Conservation (phyloP, 169 alveolate genomes). For the Babesia bovis region DNA sequence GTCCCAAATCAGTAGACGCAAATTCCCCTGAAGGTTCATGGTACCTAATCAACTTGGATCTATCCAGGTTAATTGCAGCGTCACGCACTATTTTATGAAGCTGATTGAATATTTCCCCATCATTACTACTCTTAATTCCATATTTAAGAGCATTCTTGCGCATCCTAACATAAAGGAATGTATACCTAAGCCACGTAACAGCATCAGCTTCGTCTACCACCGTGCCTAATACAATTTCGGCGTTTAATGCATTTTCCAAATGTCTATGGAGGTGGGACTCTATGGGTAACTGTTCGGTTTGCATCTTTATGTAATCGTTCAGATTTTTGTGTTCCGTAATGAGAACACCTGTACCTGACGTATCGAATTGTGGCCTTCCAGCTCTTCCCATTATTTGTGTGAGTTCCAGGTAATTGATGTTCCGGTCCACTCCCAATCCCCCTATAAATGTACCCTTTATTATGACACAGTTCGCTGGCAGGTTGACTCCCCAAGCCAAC, state of each 20-base stretch:
- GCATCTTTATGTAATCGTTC: constrained; percentile 69
- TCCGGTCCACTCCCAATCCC: constrained; percentile 95
- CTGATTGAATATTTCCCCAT: constrained; percentile 50
- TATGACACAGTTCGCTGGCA: constrained; percentile 99
- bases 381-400: constrained; percentile 99
- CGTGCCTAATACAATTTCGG: constrained; percentile 95
- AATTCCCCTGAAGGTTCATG: constrained; percentile 68
- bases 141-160: constrained; percentile 84
- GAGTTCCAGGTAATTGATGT: constrained; percentile 95
- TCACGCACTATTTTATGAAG: constrained; percentile 63
- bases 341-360: constrained; percentile 89
- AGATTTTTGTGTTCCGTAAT: constrained; percentile 75
- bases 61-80: constrained; percentile 70
- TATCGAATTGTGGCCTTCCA: constrained; percentile 99
- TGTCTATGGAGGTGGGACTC: constrained; percentile 73
- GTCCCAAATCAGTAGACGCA: constrained; percentile 83
- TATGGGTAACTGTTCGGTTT: constrained; percentile 71
- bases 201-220: constrained; percentile 89
- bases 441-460: constrained; percentile 99
- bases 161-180: constrained; percentile 91
- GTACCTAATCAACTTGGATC: constrained; percentile 69
- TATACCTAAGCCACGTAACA: constrained; percentile 90
- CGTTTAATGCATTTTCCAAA: constrained; percentile 87
- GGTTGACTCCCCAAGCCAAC: constrained; percentile 99
- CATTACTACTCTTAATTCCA: constrained; percentile 78